phyloP scores from a whole-genome alignment of 1,284 basidiomycete genomes.

The Cutaneotrichosporon mucoides region DNA sequence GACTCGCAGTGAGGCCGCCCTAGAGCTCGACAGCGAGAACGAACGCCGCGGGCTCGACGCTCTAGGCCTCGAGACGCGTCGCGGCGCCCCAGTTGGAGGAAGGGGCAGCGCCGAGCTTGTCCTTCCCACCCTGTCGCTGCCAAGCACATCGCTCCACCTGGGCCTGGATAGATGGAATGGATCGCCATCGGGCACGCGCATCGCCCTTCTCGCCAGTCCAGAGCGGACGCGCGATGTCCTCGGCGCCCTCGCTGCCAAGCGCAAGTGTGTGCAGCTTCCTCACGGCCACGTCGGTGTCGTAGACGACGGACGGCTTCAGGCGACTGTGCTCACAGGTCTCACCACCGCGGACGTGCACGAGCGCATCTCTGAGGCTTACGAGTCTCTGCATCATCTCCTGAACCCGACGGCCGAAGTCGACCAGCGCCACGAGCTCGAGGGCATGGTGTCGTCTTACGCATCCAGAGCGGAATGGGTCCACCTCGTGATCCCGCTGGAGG shows the following conservation, averaged over 20 bases:
- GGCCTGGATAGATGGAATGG: slow-evolving; percentile 26
- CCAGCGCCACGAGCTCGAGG: slow-evolving; percentile 23
- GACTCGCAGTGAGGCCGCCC: background rate
- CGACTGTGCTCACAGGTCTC: slow-evolving; percentile 25
- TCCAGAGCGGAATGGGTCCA: slow-evolving; percentile 27
- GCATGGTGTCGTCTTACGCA: slow-evolving; percentile 25
- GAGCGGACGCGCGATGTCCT: slow-evolving; percentile 27
- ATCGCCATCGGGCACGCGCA: slow-evolving; percentile 11
- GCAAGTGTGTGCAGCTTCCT: slow-evolving; percentile 30
- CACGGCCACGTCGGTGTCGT: slow-evolving; percentile 29
- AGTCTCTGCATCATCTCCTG: slow-evolving; percentile 27
- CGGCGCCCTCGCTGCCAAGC: slow-evolving; percentile 20
- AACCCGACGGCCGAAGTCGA: slow-evolving; percentile 20
- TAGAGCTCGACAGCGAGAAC: background rate
- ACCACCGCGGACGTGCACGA: slow-evolving; percentile 15
- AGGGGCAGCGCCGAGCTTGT: slow-evolving; percentile 29
- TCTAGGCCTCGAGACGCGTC: slow-evolving; percentile 2
- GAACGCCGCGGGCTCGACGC: slow-evolving; percentile 1
- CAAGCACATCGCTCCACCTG: slow-evolving; percentile 36
- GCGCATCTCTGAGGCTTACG: slow-evolving; percentile 22
- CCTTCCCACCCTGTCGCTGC: slow-evolving; percentile 37
- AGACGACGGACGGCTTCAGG: slow-evolving; percentile 12
- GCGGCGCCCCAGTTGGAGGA: background rate
- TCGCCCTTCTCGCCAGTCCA: slow-evolving; percentile 27
- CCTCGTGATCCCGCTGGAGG: slow-evolving; percentile 22